Conservation (phyloP, 2,329 filamentous ascomycete genomes). For the Phialocephala subalpina region DNA sequence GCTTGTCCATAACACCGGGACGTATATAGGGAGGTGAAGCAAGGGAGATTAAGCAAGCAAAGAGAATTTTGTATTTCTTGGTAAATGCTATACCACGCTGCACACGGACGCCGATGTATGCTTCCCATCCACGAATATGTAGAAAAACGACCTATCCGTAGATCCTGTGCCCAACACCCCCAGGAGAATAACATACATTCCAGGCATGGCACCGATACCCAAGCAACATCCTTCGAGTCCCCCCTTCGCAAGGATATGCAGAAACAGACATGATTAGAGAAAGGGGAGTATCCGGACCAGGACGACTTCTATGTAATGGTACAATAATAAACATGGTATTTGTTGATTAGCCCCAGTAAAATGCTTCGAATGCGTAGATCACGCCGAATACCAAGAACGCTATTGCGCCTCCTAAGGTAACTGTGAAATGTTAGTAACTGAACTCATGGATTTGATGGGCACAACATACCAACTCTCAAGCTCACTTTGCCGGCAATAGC, state of each 20-base stretch:
- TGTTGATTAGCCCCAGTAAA: slow-evolving; percentile 59
- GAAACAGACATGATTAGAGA: slow-evolving; percentile 18
- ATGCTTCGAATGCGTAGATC: slow-evolving; percentile 87
- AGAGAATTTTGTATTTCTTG: background rate
- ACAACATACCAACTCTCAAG: slow-evolving; percentile 87
- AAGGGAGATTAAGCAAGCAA: background rate
- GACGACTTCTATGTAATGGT: slow-evolving; percentile 28
- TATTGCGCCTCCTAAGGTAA: slow-evolving; percentile 88
- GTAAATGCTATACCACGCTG: background rate
- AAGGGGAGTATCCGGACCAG: slow-evolving; percentile 4
- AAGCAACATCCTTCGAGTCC: background rate
- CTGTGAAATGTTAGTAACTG: slow-evolving; percentile 55
- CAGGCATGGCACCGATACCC: slow-evolving; percentile 15
- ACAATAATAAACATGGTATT: slow-evolving; percentile 19
- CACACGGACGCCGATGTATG: slow-evolving; percentile 9
- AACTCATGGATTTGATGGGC: slow-evolving; percentile 8
- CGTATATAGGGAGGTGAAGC: background rate
- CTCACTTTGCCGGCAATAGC: slow-evolving; percentile 94
- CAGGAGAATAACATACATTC: background rate
- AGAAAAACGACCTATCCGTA: slow-evolving; percentile 2
- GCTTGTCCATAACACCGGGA: too few species aligned
- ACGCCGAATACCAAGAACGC: slow-evolving; percentile 92
- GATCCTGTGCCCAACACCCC: background rate
- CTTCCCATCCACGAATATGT: background rate
- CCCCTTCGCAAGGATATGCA: background rate